phyloP scores from a whole-genome alignment of 176 grass and related monocot genomes.

The Eragrostis curvula region DNA sequence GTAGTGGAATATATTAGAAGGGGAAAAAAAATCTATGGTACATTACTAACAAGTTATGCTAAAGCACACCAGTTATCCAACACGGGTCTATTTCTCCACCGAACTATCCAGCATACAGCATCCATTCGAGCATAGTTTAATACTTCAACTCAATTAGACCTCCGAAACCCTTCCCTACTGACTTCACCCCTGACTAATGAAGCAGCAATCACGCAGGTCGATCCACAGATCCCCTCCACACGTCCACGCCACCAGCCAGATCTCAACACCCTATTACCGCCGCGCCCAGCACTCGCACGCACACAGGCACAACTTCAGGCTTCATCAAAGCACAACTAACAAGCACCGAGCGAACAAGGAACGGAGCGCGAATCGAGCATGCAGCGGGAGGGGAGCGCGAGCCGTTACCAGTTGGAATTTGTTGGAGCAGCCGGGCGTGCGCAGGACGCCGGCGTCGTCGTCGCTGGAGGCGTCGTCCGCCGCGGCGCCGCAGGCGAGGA shows the following conservation, averaged over 20 bases:
- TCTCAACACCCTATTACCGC: neutral
- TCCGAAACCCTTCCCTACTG: neutral
- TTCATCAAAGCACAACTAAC: neutral
- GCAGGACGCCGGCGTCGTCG: conserved; percentile 57
- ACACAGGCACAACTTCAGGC: too few relatives aligned
- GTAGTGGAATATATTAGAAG: neutral
- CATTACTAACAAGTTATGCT: neutral
- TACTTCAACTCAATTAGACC: neutral
- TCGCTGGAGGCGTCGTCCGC: conserved; percentile 78
- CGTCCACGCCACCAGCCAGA: neutral
- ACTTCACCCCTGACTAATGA: neutral
- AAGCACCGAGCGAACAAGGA: neutral
- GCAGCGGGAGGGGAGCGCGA: conserved; percentile 8
- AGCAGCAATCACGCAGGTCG: neutral
- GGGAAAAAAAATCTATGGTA: neutral
- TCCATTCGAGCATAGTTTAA: neutral
- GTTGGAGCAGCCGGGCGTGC: conserved; percentile 76
- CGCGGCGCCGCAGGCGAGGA: conserved; percentile 40
- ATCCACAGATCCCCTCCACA: conserved; percentile 12
- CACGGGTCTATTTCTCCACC: neutral
- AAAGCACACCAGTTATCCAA: neutral
- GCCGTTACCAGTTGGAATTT: conserved; percentile 88
- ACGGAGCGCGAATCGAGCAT: neutral
- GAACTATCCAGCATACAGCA: neutral
- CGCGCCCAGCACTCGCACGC: neutral